These are phyloP conservation scores for Bruguiera hainesii DNA, from an alignment of 441 rosid species.

Conservation along the genomic window DNA sequence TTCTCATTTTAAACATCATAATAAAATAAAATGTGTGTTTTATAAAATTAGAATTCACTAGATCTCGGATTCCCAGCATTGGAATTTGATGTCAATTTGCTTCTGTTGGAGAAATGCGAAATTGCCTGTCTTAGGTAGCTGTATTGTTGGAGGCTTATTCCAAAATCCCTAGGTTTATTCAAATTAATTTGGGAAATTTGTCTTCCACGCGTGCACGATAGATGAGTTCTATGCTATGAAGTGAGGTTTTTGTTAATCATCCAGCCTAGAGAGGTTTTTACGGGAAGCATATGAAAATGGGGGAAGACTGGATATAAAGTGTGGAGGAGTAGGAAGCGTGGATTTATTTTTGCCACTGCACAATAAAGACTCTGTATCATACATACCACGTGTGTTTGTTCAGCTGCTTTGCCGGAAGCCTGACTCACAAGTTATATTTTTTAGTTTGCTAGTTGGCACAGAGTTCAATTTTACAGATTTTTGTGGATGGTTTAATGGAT, in stretches of 20 bases:
- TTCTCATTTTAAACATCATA: neutral
- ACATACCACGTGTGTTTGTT: too few relatives aligned
- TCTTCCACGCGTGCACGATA: too few relatives aligned
- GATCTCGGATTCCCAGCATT: neutral
- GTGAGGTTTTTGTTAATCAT: neutral
- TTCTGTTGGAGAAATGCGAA: too few relatives aligned
- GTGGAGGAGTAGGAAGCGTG: neutral
- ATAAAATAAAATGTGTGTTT: neutral
- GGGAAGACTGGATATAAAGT: neutral
- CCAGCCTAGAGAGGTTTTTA: neutral
- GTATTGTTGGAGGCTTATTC: too few relatives aligned
- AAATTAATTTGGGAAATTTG: too few relatives aligned
- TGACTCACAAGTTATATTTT: too few relatives aligned
- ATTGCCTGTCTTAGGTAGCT: too few relatives aligned
- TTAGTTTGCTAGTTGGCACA: too few relatives aligned
- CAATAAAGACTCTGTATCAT: neutral
- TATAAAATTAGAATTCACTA: neutral
- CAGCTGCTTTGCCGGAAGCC: too few relatives aligned
- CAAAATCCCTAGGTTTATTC: too few relatives aligned
- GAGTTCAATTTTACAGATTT: too few relatives aligned
- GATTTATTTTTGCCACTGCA: neutral
- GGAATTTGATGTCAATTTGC: conserved; percentile 1
- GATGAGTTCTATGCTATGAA: neutral
- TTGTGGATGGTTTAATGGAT: too few relatives aligned
- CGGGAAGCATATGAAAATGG: neutral